Evolutionary conservation across 1,139 yeast species (phyloP).

Genomic region (Scheffersomyces segobiensis): DNA sequence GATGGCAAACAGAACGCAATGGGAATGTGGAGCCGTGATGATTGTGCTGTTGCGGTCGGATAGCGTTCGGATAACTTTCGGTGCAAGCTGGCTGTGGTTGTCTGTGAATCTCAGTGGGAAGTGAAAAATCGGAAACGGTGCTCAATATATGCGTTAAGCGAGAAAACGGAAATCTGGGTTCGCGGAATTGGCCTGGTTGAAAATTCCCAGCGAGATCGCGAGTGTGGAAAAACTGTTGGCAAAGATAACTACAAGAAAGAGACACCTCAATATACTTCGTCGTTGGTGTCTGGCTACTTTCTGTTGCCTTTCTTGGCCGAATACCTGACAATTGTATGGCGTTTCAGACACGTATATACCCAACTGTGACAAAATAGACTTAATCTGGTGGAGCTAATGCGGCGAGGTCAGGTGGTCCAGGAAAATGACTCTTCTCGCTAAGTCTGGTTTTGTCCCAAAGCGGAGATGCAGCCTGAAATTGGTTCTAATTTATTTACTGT

Average conservation of each 20-base stretch:
- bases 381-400: neutral
- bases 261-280: neutral
- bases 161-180: neutral
- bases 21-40: neutral
- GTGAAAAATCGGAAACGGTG: neutral
- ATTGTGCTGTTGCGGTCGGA: neutral
- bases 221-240: neutral
- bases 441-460: neutral
- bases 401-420: neutral
- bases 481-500: neutral
- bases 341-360: neutral
- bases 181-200: neutral
- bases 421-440: neutral
- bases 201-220: neutral
- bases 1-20: neutral
- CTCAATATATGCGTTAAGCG: neutral
- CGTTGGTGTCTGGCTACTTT: too few relatives aligned
- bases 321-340: neutral
- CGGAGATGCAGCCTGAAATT: neutral
- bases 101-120: neutral
- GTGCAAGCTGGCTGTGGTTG: neutral
- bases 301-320: too few relatives aligned
- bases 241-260: neutral
- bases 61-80: neutral
- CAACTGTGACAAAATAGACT: neutral